Base-by-base conservation (phyloP, 2,329 filamentous ascomycete genomes). In the Penicillium sp. region DNA sequence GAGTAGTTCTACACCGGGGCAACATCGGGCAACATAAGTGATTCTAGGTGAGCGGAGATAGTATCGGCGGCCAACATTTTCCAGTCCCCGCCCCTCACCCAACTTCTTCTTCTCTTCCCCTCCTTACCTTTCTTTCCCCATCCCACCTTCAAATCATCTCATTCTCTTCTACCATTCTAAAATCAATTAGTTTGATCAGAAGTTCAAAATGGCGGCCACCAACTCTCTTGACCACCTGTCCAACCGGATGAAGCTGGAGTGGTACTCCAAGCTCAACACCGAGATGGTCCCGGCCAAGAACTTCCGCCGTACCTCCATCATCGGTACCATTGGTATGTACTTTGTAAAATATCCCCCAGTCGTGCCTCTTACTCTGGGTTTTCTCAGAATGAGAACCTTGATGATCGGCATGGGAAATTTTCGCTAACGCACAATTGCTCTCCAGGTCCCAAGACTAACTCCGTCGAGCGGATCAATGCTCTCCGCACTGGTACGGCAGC, bases 221-320 rank as follows among this genome's bases (percentile, higher is more conserved):
- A 89, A 87, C 73, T 89, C 92, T 76, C 85, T 95, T 75, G 90
- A 96, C 77, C 92, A 96, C 80, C 87, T 96, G 75, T 85, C 86
- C 74, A 86, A 90, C 73, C 88, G 90, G 76, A 88, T 86, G 70
- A 82, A 85, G 75, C 81, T 86, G 70, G 85, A 89, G 78, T 89
- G 86, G 86, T 82, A 87, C 71, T 84, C 85, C 74, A 82, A 86
- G 77, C 90, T 99, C 74, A 89, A 97, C 82, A 97, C 93, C 65
- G 90, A 95, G 74, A 92, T 89, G 81, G 83, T 85, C 69, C 93
- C 93, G 56, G 85, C 88, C 70, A 90, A 89, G 79, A 93, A 96
- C 83, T 96, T 95, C 80, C 91, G 95, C 73, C 89, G 95, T 68
- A 96, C 93, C 63, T 96, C 93, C 74, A 99, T 99, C 82, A 97